Evolutionary conservation across 1,284 basidiomycete species (phyloP), one percentile per base, ranked within the genome.

Genomic region (Pyrrhoderma lamaoense): DNA sequence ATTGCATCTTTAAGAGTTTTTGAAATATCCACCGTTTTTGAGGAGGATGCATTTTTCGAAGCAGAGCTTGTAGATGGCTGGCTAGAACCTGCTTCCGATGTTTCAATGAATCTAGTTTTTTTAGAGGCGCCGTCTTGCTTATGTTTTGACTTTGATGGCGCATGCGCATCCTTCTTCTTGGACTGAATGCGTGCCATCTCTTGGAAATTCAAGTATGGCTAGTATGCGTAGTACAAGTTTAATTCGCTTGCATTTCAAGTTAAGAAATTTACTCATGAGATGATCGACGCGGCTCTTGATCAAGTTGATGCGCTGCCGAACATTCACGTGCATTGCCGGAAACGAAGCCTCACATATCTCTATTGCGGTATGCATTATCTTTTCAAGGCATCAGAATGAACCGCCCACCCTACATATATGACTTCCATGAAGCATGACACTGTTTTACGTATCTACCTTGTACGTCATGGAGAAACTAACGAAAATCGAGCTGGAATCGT

Each of bases 401-500:
- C 5, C 11, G 11, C 11, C 7, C 27, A 11, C 11, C 11, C 27
- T 31, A 11, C 5, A n/a, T n/a, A 31, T 31, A 31, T 31, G 27
- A 31, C 27, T 11, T 11, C 27, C 27, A 31, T 31, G 27, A 31
- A 31, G 5, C 27, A 31, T 31, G 27, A 31, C 5, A 31, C 61
- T 16, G 48, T 64, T 43, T 65, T 70, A 34, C 69, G 69, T 40
- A 60, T 89, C 37, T 85, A 81, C 62, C 67, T 89, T 54, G 74
- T 88, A 42, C 77, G 85, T 42, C 86, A 89, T 59, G 86, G 85
- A 31, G 85, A 89, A 67, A 89, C 85, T 25, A 72, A 79, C 45
- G 78, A 75, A 61, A 89, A 88, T 62, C 66, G 70, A 49, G 63
- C 67, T 8, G 69, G 70, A 22, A 77, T 84, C 53, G 75, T 86